Base-by-base conservation (phyloP, 2,329 filamentous ascomycete genomes). In the Aspergillus novofumigatus region DNA sequence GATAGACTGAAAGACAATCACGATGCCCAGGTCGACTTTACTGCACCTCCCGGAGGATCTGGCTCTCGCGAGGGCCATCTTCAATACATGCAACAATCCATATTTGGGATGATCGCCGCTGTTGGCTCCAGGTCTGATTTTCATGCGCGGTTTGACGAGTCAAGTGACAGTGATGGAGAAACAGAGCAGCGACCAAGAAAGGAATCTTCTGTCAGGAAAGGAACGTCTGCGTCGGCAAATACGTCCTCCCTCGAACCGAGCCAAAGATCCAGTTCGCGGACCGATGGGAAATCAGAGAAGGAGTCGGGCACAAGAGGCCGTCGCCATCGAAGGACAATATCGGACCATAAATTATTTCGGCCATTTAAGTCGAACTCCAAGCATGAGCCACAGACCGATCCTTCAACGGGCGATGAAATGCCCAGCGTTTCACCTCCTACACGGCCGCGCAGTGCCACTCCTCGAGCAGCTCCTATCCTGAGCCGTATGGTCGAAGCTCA, bases 81-180 rank as follows among this genome's bases (percentile, higher is more conserved):
- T 50, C 76, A 81, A 59, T 91, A 92, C 68, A 91, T 96, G 86
- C 94, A 96, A 74, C 92, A 96, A 79, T 95, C 91, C 62, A 87
- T 97, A 55, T 96, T 97, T 72, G 92, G 91, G 54, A 85, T 97
- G 76, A 92, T 97, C 64, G 90, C 92, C 6, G 91, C 91, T 17
- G 91, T 91, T 41, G 91, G 92, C 6, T 92, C 91, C 29, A 86
- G 86, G 58, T 87, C 89, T 52, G 89, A 95, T 74, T 92, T 95
- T 69, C 87, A 90, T 72, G 83, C 89, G 58, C 85, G 89, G 41
- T 93, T 94, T 72, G 89, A 92, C 68, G 88, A 89, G 63, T 92
- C 89, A 44, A 94, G 90, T 65, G 91, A 93, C 65, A 92, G 92
- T 62, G 88, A 90, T 50, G 81, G 77, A n/a, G 80, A 81, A 20